Conservation (phyloP, 2,329 filamentous ascomycete species). For the Cladophialophora yegresii region DNA sequence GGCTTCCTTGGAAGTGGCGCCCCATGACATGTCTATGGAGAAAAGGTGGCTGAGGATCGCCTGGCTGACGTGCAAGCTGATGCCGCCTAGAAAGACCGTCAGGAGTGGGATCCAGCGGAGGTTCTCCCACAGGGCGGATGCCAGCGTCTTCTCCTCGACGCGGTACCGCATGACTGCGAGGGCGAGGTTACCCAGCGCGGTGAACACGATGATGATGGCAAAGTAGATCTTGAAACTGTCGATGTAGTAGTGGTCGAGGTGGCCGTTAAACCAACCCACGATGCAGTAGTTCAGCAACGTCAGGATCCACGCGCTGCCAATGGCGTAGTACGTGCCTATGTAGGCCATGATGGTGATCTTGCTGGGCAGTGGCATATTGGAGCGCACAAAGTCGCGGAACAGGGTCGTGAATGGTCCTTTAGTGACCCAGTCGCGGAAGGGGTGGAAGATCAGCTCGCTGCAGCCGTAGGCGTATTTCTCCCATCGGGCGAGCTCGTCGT, state of each 20-base stretch:
- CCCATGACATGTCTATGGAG: slow-evolving; percentile 83
- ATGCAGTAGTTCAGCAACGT: slow-evolving; percentile 71
- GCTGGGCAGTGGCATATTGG: slow-evolving; percentile 60
- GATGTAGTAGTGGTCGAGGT: slow-evolving; percentile 67
- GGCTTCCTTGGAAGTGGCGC: slow-evolving; percentile 75
- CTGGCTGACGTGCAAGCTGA: slow-evolving; percentile 78
- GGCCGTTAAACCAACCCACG: slow-evolving; percentile 69
- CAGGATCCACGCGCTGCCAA: slow-evolving; percentile 67
- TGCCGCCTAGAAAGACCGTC: slow-evolving; percentile 78
- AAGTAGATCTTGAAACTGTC: slow-evolving; percentile 67
- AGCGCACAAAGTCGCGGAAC: slow-evolving; percentile 72
- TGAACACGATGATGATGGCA: slow-evolving; percentile 66
- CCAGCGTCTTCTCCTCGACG: slow-evolving; percentile 56
- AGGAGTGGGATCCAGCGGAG: slow-evolving; percentile 64
- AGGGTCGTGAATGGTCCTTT: slow-evolving; percentile 76
- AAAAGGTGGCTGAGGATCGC: slow-evolving; percentile 81
- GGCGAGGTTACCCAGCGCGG: slow-evolving; percentile 60
- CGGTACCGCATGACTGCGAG: slow-evolving; percentile 66
- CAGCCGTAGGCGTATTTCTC: slow-evolving; percentile 86
- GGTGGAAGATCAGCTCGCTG: slow-evolving; percentile 79
- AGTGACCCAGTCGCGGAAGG: slow-evolving; percentile 70
- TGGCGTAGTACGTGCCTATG: slow-evolving; percentile 71
- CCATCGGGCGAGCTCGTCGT: slow-evolving; percentile 84
- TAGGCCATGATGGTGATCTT: slow-evolving; percentile 73
- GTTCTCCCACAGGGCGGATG: slow-evolving; percentile 57